phyloP scores from a whole-genome alignment of 1,139 yeast species.

The Suhomyces bokatorum region DNA sequence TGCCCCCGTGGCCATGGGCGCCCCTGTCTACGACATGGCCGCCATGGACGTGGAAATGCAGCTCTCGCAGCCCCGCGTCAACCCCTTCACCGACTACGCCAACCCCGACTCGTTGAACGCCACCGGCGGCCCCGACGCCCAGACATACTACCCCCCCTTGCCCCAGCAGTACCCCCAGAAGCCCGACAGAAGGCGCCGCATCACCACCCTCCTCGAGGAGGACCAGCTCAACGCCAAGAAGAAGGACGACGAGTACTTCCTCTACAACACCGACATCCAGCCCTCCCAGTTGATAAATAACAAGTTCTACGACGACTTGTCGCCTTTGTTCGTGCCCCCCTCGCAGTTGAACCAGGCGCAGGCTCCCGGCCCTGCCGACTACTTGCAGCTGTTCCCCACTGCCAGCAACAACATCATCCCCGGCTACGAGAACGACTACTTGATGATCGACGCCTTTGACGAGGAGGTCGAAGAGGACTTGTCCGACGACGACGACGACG shows the following conservation, averaged over 20 bases:
- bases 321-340: slow-evolving; percentile 35
- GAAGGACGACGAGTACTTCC: slow-evolving; percentile 40
- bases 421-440: slow-evolving; percentile 39
- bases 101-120: slow-evolving; percentile 33
- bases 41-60: slow-evolving; percentile 16
- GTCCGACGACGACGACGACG: slow-evolving; percentile 49
- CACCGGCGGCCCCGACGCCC: slow-evolving; percentile 14
- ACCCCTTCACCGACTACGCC: slow-evolving; percentile 41
- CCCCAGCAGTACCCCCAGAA: slow-evolving; percentile 16
- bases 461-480: slow-evolving; percentile 50
- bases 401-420: slow-evolving; percentile 26
- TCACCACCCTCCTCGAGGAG: slow-evolving; percentile 37
- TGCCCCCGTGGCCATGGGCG: background rate
- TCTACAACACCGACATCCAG: slow-evolving; percentile 45
- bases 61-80: slow-evolving; percentile 15
- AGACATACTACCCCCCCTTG: slow-evolving; percentile 15
- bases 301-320: slow-evolving; percentile 19
- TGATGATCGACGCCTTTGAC: slow-evolving; percentile 34
- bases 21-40: slow-evolving; percentile 10
- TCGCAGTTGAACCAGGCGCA: slow-evolving; percentile 14
- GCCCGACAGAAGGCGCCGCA: slow-evolving; percentile 33
- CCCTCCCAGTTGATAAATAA: slow-evolving; percentile 42
- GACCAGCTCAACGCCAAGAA: slow-evolving; percentile 19
- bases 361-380: slow-evolving; percentile 12
- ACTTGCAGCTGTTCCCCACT: slow-evolving; percentile 8